Conservation (phyloP, 768 basidiomycete genomes). For the Amanita subjunquillea region DNA sequence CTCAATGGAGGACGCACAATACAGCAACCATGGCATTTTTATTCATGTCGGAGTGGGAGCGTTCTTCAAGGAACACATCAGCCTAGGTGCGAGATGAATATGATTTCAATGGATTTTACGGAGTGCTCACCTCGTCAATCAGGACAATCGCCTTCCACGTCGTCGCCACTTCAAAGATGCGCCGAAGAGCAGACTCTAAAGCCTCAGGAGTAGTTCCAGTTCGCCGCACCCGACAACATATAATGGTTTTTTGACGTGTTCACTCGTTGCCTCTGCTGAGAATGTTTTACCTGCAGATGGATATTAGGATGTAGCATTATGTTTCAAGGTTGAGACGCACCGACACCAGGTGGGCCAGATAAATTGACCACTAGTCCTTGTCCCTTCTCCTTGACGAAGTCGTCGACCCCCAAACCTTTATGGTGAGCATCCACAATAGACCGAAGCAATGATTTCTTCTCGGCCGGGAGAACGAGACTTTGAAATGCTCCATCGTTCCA, state of each 20-base stretch:
- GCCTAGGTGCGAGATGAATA: conserved; percentile 22
- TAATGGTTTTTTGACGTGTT: conserved; percentile 40
- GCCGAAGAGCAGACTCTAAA: conserved; percentile 34
- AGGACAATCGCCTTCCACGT: conserved; percentile 52
- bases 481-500: conserved; percentile 51
- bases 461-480: conserved; percentile 47
- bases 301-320: too few species aligned
- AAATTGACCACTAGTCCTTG: conserved; percentile 49
- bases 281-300: conserved; percentile 38
- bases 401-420: conserved; percentile 40
- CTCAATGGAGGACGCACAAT: conserved; percentile 25
- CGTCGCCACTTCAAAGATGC: conserved; percentile 41
- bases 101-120: not conserved
- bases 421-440: conserved; percentile 52
- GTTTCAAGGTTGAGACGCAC: conserved; percentile 15
- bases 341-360: conserved; percentile 51
- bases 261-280: conserved; percentile 49
- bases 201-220: conserved; percentile 31
- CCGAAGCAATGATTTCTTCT: conserved; percentile 42
- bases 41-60: conserved; percentile 51
- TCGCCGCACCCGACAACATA: conserved; percentile 49
- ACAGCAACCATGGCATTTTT: conserved; percentile 69
- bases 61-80: conserved; percentile 65
- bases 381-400: conserved; percentile 57
- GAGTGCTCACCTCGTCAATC: conserved; percentile 34